Percentiles rank a stretch among this genome's conserved stretches.
Conservation (phyloP, 331 rosid species). For the Erythrophleum ivorense region DNA sequence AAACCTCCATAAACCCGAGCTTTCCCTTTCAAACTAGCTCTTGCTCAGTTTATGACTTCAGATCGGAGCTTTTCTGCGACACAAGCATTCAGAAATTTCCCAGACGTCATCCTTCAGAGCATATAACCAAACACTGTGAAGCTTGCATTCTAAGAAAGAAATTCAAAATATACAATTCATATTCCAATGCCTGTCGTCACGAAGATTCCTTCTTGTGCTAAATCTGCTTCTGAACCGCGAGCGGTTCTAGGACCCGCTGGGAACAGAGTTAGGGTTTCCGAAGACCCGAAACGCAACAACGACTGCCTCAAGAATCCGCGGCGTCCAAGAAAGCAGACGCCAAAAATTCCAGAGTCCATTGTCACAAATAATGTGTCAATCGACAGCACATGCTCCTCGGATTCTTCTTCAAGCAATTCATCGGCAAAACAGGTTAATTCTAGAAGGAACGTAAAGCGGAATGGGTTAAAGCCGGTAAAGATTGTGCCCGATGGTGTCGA, state of each 20-base stretch:
- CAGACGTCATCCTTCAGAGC: neutral
- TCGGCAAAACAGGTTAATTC: slow-evolving; percentile 47
- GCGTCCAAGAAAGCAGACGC: slow-evolving; percentile 42
- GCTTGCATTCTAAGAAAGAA: neutral
- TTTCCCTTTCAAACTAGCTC: slow-evolving; percentile 29
- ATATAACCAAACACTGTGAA: neutral
- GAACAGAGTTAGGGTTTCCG: slow-evolving; percentile 66
- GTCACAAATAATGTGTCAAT: slow-evolving; percentile 54
- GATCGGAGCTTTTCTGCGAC: too few species aligned
- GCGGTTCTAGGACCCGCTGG: slow-evolving; percentile 71
- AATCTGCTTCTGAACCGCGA: slow-evolving; percentile 59
- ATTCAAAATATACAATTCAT: slow-evolving; percentile 7
- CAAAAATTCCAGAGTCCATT: slow-evolving; percentile 51
- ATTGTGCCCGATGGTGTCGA: slow-evolving; percentile 50
- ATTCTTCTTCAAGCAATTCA: slow-evolving; percentile 56
- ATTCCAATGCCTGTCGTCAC: slow-evolving; percentile 68
- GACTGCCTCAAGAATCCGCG: slow-evolving; percentile 52
- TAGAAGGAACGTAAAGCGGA: slow-evolving; percentile 46
- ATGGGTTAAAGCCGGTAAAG: slow-evolving; percentile 57
- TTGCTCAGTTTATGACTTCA: neutral
- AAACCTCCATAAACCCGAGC: slow-evolving; percentile 41
- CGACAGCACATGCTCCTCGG: slow-evolving; percentile 77
- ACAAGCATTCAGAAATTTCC: too few species aligned
- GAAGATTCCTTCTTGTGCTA: slow-evolving; percentile 49
- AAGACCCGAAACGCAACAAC: slow-evolving; percentile 51